Evolutionary conservation across 371 early-diverging fungal genomes (phyloP).

Genomic region (Batkoa obscura): DNA sequence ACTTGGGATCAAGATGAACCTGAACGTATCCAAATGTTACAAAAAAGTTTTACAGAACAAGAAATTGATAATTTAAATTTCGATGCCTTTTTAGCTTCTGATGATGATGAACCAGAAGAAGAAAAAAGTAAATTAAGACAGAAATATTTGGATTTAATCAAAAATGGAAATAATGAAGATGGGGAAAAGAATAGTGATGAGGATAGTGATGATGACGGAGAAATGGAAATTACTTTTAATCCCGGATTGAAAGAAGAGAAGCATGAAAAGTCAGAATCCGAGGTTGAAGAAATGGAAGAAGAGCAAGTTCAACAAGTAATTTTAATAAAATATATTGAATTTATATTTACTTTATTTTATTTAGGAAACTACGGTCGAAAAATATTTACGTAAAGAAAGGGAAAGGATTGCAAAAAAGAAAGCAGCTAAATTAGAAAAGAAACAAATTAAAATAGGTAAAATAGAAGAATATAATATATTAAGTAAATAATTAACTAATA

Average conservation of each 20-base stretch:
- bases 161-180: conserved; percentile 1
- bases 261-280: conserved; percentile 7
- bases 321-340: not conserved
- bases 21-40: conserved; percentile 54
- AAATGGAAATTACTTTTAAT: conserved; percentile 92
- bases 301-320: not conserved
- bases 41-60: conserved; percentile 64
- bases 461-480: conserved; percentile 34
- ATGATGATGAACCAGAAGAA: conserved; percentile 31
- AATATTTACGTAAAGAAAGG: conserved; percentile 61
- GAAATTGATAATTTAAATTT: conserved; percentile 86
- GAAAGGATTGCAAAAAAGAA: conserved; percentile 52
- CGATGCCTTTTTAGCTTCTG: conserved; percentile 68
- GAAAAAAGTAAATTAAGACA: no score
- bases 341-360: not conserved
- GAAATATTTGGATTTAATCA: conserved; percentile 47
- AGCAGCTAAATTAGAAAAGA: conserved; percentile 15
- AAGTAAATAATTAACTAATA: no score
- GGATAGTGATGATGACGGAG: conserved; percentile 26
- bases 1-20: conserved; percentile 96
- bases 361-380: conserved; percentile 65
- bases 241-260: conserved; percentile 73
- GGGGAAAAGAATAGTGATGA: no score
- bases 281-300: not conserved
- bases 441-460: conserved; percentile 21